Conservation (phyloP, 108 stramenopile genomes). For the Bacterosira constricta region DNA sequence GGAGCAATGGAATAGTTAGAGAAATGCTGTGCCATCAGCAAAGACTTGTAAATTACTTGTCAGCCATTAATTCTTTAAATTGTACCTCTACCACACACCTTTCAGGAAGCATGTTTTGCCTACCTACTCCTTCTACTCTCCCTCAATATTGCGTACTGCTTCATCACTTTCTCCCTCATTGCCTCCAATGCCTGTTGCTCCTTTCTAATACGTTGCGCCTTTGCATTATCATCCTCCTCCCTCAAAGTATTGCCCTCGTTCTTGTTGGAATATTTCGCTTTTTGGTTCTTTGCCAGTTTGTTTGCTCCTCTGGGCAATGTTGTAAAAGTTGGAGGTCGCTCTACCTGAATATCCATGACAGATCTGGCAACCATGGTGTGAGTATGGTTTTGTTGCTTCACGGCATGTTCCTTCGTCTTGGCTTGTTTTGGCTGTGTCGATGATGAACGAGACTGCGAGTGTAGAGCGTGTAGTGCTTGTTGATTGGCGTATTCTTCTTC, state of each 20-base stretch:
- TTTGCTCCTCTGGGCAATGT: constrained; percentile 35
- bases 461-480: not conserved
- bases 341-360: constrained; percentile 38
- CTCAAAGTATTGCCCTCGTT: not conserved
- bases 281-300: constrained; percentile 27
- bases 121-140: constrained; percentile 28
- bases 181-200: constrained; percentile 43
- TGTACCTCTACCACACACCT: too few species aligned
- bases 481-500: constrained; percentile 7
- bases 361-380: constrained; percentile 7
- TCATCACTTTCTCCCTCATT: constrained; percentile 47
- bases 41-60: too few species aligned
- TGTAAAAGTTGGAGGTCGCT: constrained; percentile 42
- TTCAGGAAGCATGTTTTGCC: not conserved
- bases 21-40: too few species aligned
- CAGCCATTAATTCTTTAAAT: too few species aligned
- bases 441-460: too few species aligned
- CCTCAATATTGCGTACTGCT: constrained; percentile 43
- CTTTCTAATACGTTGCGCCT: constrained; percentile 27
- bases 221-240: not conserved
- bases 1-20: too few species aligned
- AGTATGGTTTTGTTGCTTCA: constrained; percentile 20
- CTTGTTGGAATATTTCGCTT: not conserved
- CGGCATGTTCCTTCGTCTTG: constrained; percentile 3
- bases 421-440: not conserved